Percentiles rank a stretch among this genome's conserved stretches.
Conservation (phyloP, 441 rosid species). For the Populus hybrid region DNA sequence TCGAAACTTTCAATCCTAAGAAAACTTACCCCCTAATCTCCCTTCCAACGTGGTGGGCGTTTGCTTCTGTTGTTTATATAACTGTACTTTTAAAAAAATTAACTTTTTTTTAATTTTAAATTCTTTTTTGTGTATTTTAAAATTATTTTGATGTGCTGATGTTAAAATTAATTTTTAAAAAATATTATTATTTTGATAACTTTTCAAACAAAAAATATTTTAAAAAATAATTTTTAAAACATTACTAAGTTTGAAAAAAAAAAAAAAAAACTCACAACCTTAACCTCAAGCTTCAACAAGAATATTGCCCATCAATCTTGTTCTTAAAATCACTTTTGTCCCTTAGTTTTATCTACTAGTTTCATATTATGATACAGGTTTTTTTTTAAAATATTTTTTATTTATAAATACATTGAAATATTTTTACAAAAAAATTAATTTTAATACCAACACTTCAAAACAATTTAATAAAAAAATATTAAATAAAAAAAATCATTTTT, state of each 20-base stretch:
- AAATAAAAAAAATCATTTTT: too few species aligned
- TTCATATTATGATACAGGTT: rapidly evolving
- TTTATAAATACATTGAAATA: too few species aligned
- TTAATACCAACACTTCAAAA: rapidly evolving
- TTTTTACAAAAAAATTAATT: too few species aligned
- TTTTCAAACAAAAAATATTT: rapidly evolving
- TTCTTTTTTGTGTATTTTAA: too few species aligned
- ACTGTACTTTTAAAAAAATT: too few species aligned
- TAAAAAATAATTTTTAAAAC: too few species aligned
- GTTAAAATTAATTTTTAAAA: too few species aligned
- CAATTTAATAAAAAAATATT: too few species aligned
- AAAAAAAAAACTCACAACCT: neutral
- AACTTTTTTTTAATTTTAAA: too few species aligned
- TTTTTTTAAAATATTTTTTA: too few species aligned
- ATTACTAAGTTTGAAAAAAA: neutral
- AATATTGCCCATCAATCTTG: neutral
- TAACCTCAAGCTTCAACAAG: neutral
- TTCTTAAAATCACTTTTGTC: neutral
- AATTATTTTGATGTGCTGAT: rapidly evolving
- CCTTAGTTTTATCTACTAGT: neutral
- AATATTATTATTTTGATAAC: too few species aligned
- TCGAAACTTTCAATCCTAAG: neutral
- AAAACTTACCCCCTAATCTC: neutral
- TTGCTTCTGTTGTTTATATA: too few species aligned
- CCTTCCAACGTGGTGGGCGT: neutral